Evolutionary conservation across 257 asterid species (phyloP).

Genomic region (Lycium barbarum): DNA sequence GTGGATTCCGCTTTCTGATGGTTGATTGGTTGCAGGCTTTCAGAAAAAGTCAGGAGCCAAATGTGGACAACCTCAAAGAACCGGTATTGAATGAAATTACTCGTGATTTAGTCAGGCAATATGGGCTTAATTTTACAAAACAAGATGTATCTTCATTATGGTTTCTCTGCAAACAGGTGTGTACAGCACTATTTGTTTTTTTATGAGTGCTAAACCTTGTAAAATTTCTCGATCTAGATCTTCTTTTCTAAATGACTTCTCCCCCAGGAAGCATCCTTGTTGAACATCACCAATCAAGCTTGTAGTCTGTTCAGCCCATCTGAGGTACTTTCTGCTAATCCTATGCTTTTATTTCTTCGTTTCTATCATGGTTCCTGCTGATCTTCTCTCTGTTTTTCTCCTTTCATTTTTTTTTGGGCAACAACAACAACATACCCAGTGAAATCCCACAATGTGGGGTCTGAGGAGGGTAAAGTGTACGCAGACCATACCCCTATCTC

Average conservation of each 20-base stretch:
- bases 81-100: conserved; percentile 75
- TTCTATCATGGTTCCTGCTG: not conserved
- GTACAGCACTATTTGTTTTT: conserved; percentile 10
- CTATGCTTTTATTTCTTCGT: conserved; percentile 26
- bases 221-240: conserved; percentile 27
- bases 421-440: too few relatives aligned
- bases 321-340: conserved; percentile 62
- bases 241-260: conserved; percentile 33
- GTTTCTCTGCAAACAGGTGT: conserved; percentile 94
- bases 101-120: conserved; percentile 57
- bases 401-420: not conserved
- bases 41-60: conserved; percentile 90
- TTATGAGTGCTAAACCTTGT: conserved; percentile 31
- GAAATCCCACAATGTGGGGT: too few relatives aligned
- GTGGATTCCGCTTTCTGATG: too few relatives aligned
- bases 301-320: conserved; percentile 80
- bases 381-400: not conserved
- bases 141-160: conserved; percentile 78
- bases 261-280: conserved; percentile 88
- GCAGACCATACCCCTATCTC: too few relatives aligned
- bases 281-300: conserved; percentile 82
- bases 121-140: conserved; percentile 77
- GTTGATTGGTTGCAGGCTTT: conserved; percentile 52
- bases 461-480: too few relatives aligned
- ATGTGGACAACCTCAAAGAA: conserved; percentile 74